Base-by-base conservation (phyloP, 306 rosid species). In the Vigna radiata region DNA sequence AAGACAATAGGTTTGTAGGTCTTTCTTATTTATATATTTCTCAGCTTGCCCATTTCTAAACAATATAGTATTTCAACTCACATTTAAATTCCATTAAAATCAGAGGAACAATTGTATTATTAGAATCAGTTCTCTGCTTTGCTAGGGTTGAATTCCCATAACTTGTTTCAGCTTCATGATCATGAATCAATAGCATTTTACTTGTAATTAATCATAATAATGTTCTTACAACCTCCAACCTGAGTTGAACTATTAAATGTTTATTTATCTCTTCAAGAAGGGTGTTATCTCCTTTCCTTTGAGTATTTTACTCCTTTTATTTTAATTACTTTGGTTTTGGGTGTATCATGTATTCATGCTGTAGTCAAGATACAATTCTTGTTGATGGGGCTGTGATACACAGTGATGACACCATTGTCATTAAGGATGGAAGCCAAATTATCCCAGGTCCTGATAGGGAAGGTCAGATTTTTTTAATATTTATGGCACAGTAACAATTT, bases 401-500 rank as follows among this genome's bases (percentile, higher is more conserved):
- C 60, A 87, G 47, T 27, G 93, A 79, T 68, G 88, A 74, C 50
- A 70, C 71, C 37, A 49, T 79, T 59, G 70, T 85, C 76, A 87
- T 94, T 79, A 85, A 81, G 83, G 83, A 88, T 77, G 96, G 97
- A 73, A 91, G 89, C 77, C 89, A 90, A 83, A 89, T 94, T 50
- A 49, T 87, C 78, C 76, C 90, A 61, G 93, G 92, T 67, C 89
- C 93, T 61, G 83, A 44, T 70, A 78, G 73, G 76, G 87, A 91
- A 85, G 97, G 96, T 91, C 21, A 72, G 87, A 71, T 65, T 64
- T 16, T 59, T 65, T 61, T 41, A 65, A 76, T 64, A 55, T 39
- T 68, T 66, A 73, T 68, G 56, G 16, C 50, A 47, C 68, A n/a
- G 41, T 62, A 73, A 37, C 41, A 72, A 21, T 48, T 77, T 13